Evolutionary conservation across 345 rosid species (phyloP), one percentile per base, ranked within the genome.

Genomic region (Excoecaria agallocha): DNA sequence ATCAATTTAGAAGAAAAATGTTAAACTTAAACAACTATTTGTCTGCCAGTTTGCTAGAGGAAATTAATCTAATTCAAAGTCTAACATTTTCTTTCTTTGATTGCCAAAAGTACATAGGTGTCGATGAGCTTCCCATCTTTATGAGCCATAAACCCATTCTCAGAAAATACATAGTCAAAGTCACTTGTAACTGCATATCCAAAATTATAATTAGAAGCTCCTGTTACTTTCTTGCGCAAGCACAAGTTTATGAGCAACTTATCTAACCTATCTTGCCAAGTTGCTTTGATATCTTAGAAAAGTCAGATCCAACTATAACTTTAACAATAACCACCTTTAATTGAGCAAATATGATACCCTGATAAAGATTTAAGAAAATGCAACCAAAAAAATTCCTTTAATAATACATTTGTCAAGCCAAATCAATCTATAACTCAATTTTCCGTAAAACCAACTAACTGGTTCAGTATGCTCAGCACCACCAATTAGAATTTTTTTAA

Each of bases 81-180:
- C 54, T n/a, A 38, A 66, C 52, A 9, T 62, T 68, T 24, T 22
- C 11, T 1, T 35, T 52, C 25, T 50, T 49, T 50, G 25, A 60
- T 46, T 24, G 20, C 12, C 15, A 78, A 20, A 5, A n/a, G 69
- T 82, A 95, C 99, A 98, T 93, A 90, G 43, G 86, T 81, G 66
- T 87, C 99, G 79, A 91, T 88, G 70, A 91, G 86, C 72, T 91
- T 81, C 50, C 99, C 99, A 77, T 87, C 93, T 85, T 95, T 90
- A 67, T 93, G 89, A 56, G 99, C 98, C 76, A 95, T 90, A 77
- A 95, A 98, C 54, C 98, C 99, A 85, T 95, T 95, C 88, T 95
- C 99, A 66, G 99, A 89, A 79, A 95, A 95, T 24, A 87, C 94
- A 54, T 87, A 95, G 84, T 95, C 98, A 81, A 90, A 95, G 76